Conservation (phyloP, 2,329 filamentous ascomycete species). For the Torrubiellomyces zombiae region DNA sequence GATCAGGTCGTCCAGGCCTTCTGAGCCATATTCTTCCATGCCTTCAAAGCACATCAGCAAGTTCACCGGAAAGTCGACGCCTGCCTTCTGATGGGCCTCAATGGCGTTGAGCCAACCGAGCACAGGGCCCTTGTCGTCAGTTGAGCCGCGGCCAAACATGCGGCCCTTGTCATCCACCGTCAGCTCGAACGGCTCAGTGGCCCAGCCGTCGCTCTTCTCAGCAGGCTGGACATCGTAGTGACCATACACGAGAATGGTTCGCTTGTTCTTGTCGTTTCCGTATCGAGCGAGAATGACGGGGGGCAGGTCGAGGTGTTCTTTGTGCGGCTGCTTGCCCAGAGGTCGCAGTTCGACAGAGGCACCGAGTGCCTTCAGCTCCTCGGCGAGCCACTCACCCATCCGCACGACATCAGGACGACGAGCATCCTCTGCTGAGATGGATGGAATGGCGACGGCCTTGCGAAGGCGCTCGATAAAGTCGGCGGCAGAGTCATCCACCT, state of each 20-base stretch:
- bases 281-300: slow-evolving; percentile 87
- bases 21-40: slow-evolving; percentile 98
- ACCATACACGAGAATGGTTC: slow-evolving; percentile 89
- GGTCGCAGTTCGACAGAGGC: slow-evolving; percentile 74
- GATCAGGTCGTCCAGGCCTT: slow-evolving; percentile 92
- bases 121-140: slow-evolving; percentile 95
- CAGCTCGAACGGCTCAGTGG: slow-evolving; percentile 83
- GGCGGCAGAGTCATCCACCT: slow-evolving; percentile 67
- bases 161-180: slow-evolving; percentile 76
- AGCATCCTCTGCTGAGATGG: slow-evolving; percentile 80
- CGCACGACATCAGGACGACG: slow-evolving; percentile 82
- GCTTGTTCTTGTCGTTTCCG: slow-evolving; percentile 80
- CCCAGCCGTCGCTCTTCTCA: slow-evolving; percentile 85
- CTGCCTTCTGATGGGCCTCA: slow-evolving; percentile 90
- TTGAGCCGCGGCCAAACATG: slow-evolving; percentile 92
- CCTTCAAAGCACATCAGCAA: slow-evolving; percentile 98
- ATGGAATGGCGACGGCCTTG: slow-evolving; percentile 90
- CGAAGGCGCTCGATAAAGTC: slow-evolving; percentile 80
- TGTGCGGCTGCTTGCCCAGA: slow-evolving; percentile 81
- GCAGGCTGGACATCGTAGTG: slow-evolving; percentile 99
- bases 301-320: slow-evolving; percentile 78
- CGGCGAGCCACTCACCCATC: slow-evolving; percentile 85
- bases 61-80: slow-evolving; percentile 90
- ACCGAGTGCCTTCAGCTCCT: slow-evolving; percentile 68
- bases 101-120: slow-evolving; percentile 97